phyloP scores from a whole-genome alignment of 192 early-diverging fungal genomes.

The Coemansia sp. region DNA sequence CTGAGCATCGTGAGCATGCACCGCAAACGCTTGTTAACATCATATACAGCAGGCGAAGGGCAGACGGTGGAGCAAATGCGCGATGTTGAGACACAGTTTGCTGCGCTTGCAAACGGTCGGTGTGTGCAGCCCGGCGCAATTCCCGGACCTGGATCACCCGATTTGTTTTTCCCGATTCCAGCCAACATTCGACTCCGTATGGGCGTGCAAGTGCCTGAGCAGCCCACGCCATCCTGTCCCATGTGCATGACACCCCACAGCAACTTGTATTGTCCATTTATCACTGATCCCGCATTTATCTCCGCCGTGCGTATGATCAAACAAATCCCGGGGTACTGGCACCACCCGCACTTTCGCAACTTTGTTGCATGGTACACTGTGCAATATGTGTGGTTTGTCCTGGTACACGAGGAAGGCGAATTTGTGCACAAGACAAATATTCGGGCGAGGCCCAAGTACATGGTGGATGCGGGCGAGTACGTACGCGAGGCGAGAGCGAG shows the following conservation, averaged over 20 bases:
- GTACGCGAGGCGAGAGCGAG: neutral
- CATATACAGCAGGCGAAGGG: neutral
- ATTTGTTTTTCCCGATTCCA: conserved; percentile 26
- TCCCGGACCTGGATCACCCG: conserved; percentile 3
- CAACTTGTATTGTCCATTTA: conserved; percentile 16
- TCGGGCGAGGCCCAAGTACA: neutral
- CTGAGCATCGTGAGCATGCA: neutral
- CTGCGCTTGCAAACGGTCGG: neutral
- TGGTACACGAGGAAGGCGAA: conserved; percentile 11
- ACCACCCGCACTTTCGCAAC: conserved; percentile 8
- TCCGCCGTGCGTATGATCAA: conserved; percentile 3
- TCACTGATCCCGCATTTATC: conserved; percentile 15
- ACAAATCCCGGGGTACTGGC: conserved; percentile 16
- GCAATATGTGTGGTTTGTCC: conserved; percentile 48
- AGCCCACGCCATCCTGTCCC: conserved; percentile 10
- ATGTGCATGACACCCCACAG: conserved; percentile 9
- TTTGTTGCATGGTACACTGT: conserved; percentile 38
- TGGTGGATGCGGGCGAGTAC: neutral
- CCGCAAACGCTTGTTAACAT: neutral
- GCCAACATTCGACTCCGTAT: conserved; percentile 21
- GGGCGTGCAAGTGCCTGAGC: conserved; percentile 11
- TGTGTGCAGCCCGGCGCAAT: neutral
- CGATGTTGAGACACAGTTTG: neutral
- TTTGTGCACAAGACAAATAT: neutral
- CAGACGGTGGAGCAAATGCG: neutral